Conservation (phyloP, 352 stramenopile species). For the Pythium insidiosum region DNA sequence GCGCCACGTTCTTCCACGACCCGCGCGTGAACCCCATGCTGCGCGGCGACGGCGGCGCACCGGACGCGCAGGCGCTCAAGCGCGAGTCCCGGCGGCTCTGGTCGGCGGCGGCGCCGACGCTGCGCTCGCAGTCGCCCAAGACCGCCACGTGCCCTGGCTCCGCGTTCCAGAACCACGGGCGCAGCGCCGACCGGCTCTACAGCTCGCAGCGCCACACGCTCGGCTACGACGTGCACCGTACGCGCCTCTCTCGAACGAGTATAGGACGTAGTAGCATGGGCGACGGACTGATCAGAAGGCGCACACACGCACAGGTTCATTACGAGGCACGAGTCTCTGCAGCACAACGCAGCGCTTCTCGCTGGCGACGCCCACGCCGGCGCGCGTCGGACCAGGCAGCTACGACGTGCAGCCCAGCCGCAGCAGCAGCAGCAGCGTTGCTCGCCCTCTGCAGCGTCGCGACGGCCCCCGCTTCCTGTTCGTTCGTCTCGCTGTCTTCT, state of each 20-base stretch:
- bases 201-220: constrained; percentile 45
- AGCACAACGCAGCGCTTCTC: constrained; percentile 57
- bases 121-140: constrained; percentile 40
- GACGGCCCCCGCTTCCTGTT: constrained; percentile 3
- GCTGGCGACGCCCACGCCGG: constrained; percentile 24
- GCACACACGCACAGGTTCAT: constrained; percentile 34
- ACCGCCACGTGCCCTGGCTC: constrained; percentile 46
- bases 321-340: constrained; percentile 60
- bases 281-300: no score
- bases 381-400: constrained; percentile 44
- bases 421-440: constrained; percentile 9
- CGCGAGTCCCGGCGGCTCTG: constrained; percentile 47
- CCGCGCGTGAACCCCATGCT: constrained; percentile 34
- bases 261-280: no score
- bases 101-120: constrained; percentile 29
- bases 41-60: constrained; percentile 23
- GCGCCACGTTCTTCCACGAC: constrained; percentile 59
- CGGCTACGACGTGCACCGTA: constrained; percentile 63
- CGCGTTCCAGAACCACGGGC: constrained; percentile 52
- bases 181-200: constrained; percentile 59
- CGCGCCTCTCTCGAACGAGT: constrained; percentile 1
- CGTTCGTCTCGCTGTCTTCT: no score
- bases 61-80: constrained; percentile 18
- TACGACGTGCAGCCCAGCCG: constrained; percentile 27
- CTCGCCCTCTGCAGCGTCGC: constrained; percentile 5